Percentiles rank a stretch among this genome's conserved stretches.
Conservation (phyloP, 257 asterid genomes). For the Haberlea rhodopensis region DNA sequence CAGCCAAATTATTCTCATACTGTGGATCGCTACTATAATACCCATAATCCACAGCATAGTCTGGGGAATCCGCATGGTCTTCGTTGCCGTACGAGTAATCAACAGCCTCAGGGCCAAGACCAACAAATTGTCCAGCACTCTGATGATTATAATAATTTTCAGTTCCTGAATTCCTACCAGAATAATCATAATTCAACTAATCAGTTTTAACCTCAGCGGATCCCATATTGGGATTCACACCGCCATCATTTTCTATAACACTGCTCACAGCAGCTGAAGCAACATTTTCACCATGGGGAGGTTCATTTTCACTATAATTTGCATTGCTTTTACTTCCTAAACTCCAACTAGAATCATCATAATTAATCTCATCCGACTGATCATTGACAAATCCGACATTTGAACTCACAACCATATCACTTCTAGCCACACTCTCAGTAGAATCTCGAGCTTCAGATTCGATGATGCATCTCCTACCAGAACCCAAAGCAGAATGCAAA, state of each 20-base stretch:
- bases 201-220: constrained; percentile 1
- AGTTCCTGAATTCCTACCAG: constrained; percentile 28
- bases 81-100: constrained; percentile 40
- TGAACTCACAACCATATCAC: constrained; percentile 26
- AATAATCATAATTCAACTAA: constrained; percentile 6
- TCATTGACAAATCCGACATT: constrained; percentile 27
- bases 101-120: constrained; percentile 33
- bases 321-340: constrained; percentile 32
- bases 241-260: not conserved
- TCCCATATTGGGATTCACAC: not conserved
- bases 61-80: constrained; percentile 33
- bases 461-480: constrained; percentile 61
- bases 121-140: constrained; percentile 20
- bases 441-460: constrained; percentile 51
- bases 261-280: constrained; percentile 14
- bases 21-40: constrained; percentile 39
- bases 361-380: constrained; percentile 30
- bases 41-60: constrained; percentile 34
- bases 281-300: constrained; percentile 10
- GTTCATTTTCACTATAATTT: constrained; percentile 33
- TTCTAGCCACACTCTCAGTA: constrained; percentile 23
- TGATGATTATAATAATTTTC: constrained; percentile 34
- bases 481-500: constrained; percentile 55
- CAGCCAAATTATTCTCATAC: constrained; percentile 44
- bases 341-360: constrained; percentile 38